These are phyloP conservation scores for Daldinia caldariorum DNA, from an alignment of 495 filamentous ascomycete species.

Conservation along the genomic window DNA sequence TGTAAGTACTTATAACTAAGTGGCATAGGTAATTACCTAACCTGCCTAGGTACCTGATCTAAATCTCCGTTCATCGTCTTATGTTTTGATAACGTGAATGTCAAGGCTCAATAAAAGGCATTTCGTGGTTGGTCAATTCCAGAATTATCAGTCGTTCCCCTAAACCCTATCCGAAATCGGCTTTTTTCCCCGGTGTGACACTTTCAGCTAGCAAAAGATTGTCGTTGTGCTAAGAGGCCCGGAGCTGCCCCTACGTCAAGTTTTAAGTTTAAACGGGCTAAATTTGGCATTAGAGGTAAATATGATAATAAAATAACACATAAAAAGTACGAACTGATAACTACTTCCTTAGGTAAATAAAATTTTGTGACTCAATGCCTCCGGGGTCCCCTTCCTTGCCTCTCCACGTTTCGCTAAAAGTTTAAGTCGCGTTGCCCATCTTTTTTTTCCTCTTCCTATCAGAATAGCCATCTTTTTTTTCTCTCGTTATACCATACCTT, in stretches of 20 bases:
- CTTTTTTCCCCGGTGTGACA: slow-evolving; percentile 17
- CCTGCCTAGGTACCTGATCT: background rate
- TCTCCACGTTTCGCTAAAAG: slow-evolving; percentile 7
- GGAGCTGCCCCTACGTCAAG: background rate
- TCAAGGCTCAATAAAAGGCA: slow-evolving; percentile 23
- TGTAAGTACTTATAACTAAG: too few relatives aligned
- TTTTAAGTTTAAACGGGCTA: slow-evolving; percentile 1
- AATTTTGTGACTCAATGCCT: slow-evolving; percentile 34
- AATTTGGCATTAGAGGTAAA: slow-evolving; percentile 23
- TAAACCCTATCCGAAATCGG: slow-evolving; percentile 39
- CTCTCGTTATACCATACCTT: background rate
- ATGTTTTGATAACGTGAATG: slow-evolving; percentile 9
- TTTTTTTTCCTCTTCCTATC: background rate
- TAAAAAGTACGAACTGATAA: slow-evolving; percentile 8
- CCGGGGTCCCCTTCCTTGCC: slow-evolving; percentile 5
- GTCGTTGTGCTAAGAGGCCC: slow-evolving; percentile 21
- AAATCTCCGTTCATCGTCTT: slow-evolving; percentile 5
- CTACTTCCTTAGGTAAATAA: slow-evolving; percentile 15
- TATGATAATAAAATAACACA: slow-evolving; percentile 15
- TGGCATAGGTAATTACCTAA: too few relatives aligned
- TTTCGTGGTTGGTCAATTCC: slow-evolving; percentile 24
- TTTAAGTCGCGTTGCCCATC: slow-evolving; percentile 1
- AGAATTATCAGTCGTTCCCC: slow-evolving; percentile 2
- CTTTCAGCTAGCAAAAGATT: slow-evolving; percentile 17
- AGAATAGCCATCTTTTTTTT: slow-evolving; percentile 7